Conservation (phyloP, 164 flowering plant genomes). For the Amborella trichopoda region DNA sequence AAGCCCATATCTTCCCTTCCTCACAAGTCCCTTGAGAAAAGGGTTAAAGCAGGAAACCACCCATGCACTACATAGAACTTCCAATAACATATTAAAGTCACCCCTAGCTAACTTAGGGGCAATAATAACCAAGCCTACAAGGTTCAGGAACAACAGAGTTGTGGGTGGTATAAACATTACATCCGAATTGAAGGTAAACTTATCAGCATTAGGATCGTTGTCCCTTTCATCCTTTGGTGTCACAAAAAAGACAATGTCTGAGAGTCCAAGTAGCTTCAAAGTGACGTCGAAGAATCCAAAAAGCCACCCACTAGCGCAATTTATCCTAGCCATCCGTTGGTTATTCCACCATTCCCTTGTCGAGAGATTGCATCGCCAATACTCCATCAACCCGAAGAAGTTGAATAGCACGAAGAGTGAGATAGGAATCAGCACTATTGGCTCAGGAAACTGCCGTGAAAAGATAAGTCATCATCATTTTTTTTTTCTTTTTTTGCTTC, state of each 20-base stretch:
- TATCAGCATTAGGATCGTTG: background rate
- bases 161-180: constrained; percentile 31
- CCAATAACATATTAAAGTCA: constrained; percentile 17
- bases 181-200: constrained; percentile 36
- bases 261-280: constrained; percentile 31
- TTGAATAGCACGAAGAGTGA: constrained; percentile 20
- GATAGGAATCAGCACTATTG: constrained; percentile 14
- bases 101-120: constrained; percentile 2
- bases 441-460: constrained; percentile 24
- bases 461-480: background rate
- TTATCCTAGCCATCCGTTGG: constrained; percentile 27
- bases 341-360: constrained; percentile 41
- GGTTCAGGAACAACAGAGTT: constrained; percentile 24
- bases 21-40: constrained; percentile 35
- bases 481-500: too few species aligned
- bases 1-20: constrained; percentile 44
- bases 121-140: constrained; percentile 13
- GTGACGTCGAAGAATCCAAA: constrained; percentile 20
- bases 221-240: constrained; percentile 26
- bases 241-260: constrained; percentile 32
- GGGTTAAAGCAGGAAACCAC: constrained; percentile 31
- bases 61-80: constrained; percentile 26
- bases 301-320: constrained; percentile 19
- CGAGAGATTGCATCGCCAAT: constrained; percentile 14
- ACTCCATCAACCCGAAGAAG: constrained; percentile 24